phyloP scores from a whole-genome alignment of 768 basidiomycete species.

The Trametes punicea region DNA sequence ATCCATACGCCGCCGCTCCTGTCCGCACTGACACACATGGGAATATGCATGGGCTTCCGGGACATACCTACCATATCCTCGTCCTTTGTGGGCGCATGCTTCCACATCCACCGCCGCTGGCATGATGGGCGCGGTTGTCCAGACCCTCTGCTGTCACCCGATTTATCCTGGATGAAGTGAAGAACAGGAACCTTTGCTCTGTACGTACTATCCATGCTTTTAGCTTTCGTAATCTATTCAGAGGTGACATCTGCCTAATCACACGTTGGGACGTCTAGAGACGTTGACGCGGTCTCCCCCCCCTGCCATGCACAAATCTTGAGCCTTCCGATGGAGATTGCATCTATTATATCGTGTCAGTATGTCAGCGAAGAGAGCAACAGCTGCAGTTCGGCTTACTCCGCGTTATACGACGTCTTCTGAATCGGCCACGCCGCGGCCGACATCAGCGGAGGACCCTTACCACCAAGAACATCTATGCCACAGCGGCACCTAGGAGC shows the following conservation, averaged over 20 bases:
- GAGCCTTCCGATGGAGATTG: no score
- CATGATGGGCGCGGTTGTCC: no score
- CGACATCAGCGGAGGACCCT: constrained; percentile 3
- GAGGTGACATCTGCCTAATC: no score
- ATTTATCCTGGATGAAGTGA: neutral
- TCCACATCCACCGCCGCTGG: neutral
- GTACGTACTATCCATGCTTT: neutral
- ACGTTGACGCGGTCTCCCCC: no score
- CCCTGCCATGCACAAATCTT: no score
- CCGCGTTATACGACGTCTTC: neutral
- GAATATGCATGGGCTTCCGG: neutral
- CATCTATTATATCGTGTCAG: no score
- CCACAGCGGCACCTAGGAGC: no score
- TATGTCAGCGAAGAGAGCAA: no score
- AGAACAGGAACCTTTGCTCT: neutral
- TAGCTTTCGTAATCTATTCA: no score
- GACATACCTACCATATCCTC: neutral
- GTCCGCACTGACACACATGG: neutral
- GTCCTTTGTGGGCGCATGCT: constrained; percentile 4
- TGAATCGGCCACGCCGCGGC: neutral
- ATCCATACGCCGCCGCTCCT: neutral
- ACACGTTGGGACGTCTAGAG: no score
- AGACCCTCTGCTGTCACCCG: neutral
- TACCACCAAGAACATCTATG: neutral
- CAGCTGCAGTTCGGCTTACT: no score